Base-by-base conservation (phyloP, 2,329 filamentous ascomycete species). In the Coniochaeta hoffmannii region DNA sequence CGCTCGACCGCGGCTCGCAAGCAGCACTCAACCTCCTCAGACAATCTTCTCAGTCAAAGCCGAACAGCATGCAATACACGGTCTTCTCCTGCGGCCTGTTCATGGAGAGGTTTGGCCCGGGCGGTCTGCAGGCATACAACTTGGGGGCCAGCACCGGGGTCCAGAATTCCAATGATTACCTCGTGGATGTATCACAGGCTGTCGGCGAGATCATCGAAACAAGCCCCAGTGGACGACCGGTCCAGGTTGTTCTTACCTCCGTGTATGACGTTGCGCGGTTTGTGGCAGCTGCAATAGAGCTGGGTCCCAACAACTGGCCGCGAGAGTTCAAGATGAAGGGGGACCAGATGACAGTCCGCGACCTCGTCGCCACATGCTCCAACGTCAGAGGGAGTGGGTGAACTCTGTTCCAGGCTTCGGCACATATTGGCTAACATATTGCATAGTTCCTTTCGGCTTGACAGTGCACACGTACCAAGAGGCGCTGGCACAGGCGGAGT, bases 51-150 rank as follows among this genome's bases (percentile, higher is more conserved):
- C 66, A 71, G 4, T 71, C 73, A 2, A 66, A 62, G 41, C 70
- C 73, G 1, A 69, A 76, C 57, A 70, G 74, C 46, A 88, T 91
- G 72, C 77, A 79, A 41, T 88, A 80, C 58, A 90, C 87, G 0
- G 75, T 85, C 26, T 90, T 91, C 68, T 81, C 84, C 0, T 91
- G 88, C 62, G 88, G 88, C 19, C 70, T 90, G 30, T 83, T 91
- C 60, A 91, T 90, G 74, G 88, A 91, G 65, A 76, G 87, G 1
- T 90, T 91, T 63, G 82, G 82, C 19, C 84, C 83, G 0, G 82
- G 81, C 3, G 88, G 88, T 0, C 76, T 91, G 57, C 74, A 75
- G 12, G 72, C 75, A 17, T 76, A 82, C 54, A 73, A 77, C 32
- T 83, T 90, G 50, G 86, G 86, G 1, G 63, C 64, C 28, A 76